Evolutionary conservation across 2,329 filamentous ascomycete species (phyloP), one percentile per base, ranked within the genome.

Genomic region (Colletotrichum coccodes): DNA sequence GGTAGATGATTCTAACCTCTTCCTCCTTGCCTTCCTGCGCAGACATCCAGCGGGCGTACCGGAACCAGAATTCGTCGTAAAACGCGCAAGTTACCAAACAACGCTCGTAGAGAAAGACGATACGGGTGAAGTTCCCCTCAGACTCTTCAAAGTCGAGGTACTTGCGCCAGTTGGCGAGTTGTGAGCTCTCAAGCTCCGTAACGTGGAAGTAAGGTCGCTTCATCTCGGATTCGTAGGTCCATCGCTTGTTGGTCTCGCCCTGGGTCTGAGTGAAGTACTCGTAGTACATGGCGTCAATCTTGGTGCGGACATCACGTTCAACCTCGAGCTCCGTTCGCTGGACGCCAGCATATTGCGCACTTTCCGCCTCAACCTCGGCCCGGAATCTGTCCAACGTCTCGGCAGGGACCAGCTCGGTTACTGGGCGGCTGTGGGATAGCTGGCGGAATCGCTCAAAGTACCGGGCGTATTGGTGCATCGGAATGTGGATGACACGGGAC

Each of bases 161-260:
- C 76, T 97, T 97, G 75, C 93, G 90, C 96, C 96, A 99, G 80
- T 97, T 98, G 42, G 84, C 85, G 21, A 99, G 83, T 77, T 99
- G 94, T 9, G 89, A 83, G 70, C 96, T 91, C 74, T 98, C 95
- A 9, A 99, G 87, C 76, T 97, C 94, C 1, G 94, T 97, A 34
- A 98, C 94, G 77, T 98, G 95, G 83, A 98, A 99, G 79, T 98
- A 99, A 0, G 94, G 94, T 2, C 96, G 90, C 83, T 98, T 98
- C 76, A 98, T 93, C 79, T 97, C 94, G 0, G 94, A 92, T 78
- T 99, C 96, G 74, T 94, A 98, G 0, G 93, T 94, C 95, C 95
- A 98, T 71, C 96, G 90, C 81, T 96, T 97, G 1, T 90, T 94
- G 0, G 94, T 96, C 81, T 98, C 95, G 8, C 89, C 88, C 76